Percentiles rank a stretch among this genome's conserved stretches.
Conservation (phyloP, 768 basidiomycete species). For the Ephemerocybe angulata region DNA sequence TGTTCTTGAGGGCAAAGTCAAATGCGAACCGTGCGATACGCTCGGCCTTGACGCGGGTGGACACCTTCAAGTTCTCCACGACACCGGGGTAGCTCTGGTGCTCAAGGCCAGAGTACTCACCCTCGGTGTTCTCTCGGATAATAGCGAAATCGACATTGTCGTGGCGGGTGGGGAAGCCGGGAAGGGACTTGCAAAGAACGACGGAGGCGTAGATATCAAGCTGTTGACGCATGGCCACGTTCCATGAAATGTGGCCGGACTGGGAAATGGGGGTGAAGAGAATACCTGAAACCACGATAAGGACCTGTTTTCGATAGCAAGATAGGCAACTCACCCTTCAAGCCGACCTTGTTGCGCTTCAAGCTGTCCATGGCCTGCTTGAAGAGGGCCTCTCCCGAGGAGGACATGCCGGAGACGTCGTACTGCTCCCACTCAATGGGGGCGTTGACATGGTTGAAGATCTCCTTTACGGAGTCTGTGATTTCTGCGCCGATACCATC, state of each 20-base stretch:
- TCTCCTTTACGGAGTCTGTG: conserved; percentile 97
- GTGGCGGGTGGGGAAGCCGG: conserved; percentile 94
- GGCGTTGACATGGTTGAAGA: conserved; percentile 95
- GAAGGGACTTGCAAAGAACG: conserved; percentile 96
- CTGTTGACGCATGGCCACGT: conserved; percentile 99
- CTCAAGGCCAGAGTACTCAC: conserved; percentile 98
- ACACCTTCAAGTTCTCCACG: conserved; percentile 96
- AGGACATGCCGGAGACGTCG: conserved; percentile 94
- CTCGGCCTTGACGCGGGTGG: conserved; percentile 92
- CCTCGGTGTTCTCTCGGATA: conserved; percentile 99
- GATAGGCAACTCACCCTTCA: conserved; percentile 69
- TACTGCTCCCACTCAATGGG: conserved; percentile 99
- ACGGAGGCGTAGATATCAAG: conserved; percentile 99
- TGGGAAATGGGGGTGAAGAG: conserved; percentile 98
- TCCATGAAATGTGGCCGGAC: conserved; percentile 98
- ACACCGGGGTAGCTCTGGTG: conserved; percentile 98
- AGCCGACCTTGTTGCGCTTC: conserved; percentile 94
- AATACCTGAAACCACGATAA: conserved; percentile 59
- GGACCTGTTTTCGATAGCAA: neutral
- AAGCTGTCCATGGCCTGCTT: conserved; percentile 97
- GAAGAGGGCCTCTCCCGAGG: conserved; percentile 91
- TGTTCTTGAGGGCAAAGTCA: conserved; percentile 98
- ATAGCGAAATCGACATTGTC: conserved; percentile 97
- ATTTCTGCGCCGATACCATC: conserved; percentile 98
- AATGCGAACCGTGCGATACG: conserved; percentile 97